Evolutionary conservation across 768 basidiomycete species (phyloP).

Genomic region (Exidia glandulosa): DNA sequence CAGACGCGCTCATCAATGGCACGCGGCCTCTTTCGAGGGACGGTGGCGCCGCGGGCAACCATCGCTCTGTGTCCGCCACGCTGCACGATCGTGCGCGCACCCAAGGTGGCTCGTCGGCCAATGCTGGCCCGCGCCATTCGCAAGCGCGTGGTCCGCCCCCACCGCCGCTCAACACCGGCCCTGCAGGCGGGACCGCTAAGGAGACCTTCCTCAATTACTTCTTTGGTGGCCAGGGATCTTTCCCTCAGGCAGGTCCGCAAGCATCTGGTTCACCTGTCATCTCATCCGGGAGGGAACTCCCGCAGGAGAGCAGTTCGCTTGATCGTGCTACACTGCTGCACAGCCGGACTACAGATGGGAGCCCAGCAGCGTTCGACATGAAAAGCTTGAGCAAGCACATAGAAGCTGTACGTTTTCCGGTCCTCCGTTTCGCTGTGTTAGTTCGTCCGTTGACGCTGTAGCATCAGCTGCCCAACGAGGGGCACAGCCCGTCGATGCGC

Average conservation of each 20-base stretch:
- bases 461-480: slow-evolving; percentile 41
- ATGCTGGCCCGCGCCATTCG: slow-evolving; percentile 16
- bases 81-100: slow-evolving; percentile 62
- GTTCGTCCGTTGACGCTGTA: not conserved
- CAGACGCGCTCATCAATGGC: slow-evolving; percentile 36
- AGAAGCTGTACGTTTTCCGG: slow-evolving; percentile 69
- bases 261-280: slow-evolving; percentile 26
- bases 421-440: not conserved
- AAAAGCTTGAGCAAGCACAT: slow-evolving; percentile 96
- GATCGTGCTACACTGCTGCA: not conserved
- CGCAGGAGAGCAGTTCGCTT: not conserved
- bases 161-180: slow-evolving; percentile 16
- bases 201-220: slow-evolving; percentile 97
- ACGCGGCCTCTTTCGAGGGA: slow-evolving; percentile 31
- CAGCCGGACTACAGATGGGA: slow-evolving; percentile 47
- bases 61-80: slow-evolving; percentile 66
- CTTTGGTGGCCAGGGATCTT: slow-evolving; percentile 76
- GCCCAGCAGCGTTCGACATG: slow-evolving; percentile 91
- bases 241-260: slow-evolving; percentile 50
- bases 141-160: slow-evolving; percentile 12
- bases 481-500: slow-evolving; percentile 59
- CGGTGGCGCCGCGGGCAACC: slow-evolving; percentile 18
- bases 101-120: slow-evolving; percentile 27
- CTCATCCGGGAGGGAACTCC: slow-evolving; percentile 7
- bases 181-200: slow-evolving; percentile 40